Evolutionary conservation across 78 protist species (phyloP), one percentile per base, ranked within the genome.

Genomic region (Guillardia theta): DNA sequence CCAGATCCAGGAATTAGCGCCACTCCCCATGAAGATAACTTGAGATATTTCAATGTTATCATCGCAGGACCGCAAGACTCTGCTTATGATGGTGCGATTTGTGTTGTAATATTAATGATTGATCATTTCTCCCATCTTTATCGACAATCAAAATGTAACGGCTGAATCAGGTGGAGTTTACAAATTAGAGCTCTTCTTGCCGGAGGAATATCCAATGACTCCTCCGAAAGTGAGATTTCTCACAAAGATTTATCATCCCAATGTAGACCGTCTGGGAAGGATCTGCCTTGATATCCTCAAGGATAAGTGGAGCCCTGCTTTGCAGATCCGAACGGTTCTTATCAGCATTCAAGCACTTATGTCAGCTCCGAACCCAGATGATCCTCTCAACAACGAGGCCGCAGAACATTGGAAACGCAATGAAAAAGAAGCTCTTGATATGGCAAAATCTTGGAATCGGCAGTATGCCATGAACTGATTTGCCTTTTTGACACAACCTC

Each of bases 271-370:
- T 44, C 94, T 98, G 22, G 99, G 99, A 12, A 97, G 99, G 47
- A 99, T 99, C 53, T 99, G 99, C 94, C 97, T 99, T 41, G 99
- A 99, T 77, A 98, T 99, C 48, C 97, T 99, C 43, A 99, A 98
- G 94, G 99, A 98, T 94, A 98, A 98, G 94, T 99, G 99, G 99
- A 96, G 98, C 77, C 99, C 99, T 3, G 99, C 99, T 9, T 96
- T 99, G 1, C 98, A 96, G 58, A 98, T 99, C 93, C 64, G 99
- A 27, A 98, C 99, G 0, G 99, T 99, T 43, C 97, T 99, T 48
- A 95, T 99, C 43, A 96, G 98, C 58, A 96, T 99, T 50, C 90
- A 92, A 58, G 95, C 95, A 30, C 96, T 97, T 21, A 88, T 97
- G 27, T 93, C 95, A 0, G 95, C 94, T 88, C 99, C 99, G 4